phyloP scores from a whole-genome alignment of 345 rosid genomes.

The Geranium brycei region DNA sequence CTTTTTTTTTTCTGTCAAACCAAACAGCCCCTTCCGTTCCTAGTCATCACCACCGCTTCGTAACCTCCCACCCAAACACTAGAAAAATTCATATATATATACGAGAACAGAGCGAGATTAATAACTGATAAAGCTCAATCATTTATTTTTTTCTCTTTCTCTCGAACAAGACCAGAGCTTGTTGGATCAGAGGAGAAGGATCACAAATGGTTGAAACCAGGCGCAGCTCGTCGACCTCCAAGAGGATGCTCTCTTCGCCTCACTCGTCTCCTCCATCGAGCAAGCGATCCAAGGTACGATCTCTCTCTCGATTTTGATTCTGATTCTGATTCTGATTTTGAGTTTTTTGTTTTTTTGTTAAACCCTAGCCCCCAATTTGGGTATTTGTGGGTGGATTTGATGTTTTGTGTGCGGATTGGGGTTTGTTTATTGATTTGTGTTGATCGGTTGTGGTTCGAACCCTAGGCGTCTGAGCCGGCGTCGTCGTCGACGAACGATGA shows the following conservation, averaged over 20 bases:
- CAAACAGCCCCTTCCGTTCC: too few relatives aligned
- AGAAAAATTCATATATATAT: too few relatives aligned
- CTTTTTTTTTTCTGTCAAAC: too few relatives aligned
- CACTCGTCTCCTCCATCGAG: slow-evolving; percentile 31
- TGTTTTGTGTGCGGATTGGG: neutral
- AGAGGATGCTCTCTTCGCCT: slow-evolving; percentile 57
- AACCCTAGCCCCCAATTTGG: neutral
- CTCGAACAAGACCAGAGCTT: slow-evolving; percentile 9
- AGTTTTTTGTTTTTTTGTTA: slow-evolving; percentile 7
- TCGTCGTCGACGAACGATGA: slow-evolving; percentile 42
- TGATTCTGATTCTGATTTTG: neutral
- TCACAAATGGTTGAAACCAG: slow-evolving; percentile 81
- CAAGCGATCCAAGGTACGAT: slow-evolving; percentile 66
- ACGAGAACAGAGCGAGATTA: too few relatives aligned
- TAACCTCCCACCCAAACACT: too few relatives aligned
- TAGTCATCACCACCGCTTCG: too few relatives aligned
- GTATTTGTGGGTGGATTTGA: slow-evolving; percentile 10
- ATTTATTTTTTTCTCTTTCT: neutral
- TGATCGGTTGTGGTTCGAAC: slow-evolving; percentile 4
- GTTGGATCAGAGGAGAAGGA: slow-evolving; percentile 35
- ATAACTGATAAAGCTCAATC: too few relatives aligned
- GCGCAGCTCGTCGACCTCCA: slow-evolving; percentile 73
- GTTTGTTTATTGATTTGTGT: neutral
- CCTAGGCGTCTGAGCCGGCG: slow-evolving; percentile 43
- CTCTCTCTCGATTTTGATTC: neutral